These are phyloP conservation scores for Nakazawaea ernobii DNA, from an alignment of 805 yeast species.

Conservation along the genomic window DNA sequence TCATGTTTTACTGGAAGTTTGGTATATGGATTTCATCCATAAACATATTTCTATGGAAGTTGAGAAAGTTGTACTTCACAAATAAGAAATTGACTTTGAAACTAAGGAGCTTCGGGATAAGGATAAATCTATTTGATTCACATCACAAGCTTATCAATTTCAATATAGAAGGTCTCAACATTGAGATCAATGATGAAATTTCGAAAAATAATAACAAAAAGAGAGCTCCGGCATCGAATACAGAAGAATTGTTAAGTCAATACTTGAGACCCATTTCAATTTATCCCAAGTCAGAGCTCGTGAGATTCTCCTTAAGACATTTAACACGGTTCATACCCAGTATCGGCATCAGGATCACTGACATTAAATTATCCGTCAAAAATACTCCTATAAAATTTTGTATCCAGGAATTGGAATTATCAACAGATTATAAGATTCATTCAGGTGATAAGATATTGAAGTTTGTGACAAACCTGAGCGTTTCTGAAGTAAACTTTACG, in stretches of 20 bases:
- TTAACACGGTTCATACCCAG: constrained; percentile 19
- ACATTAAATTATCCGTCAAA: constrained; percentile 8
- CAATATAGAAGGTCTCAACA: constrained; percentile 6
- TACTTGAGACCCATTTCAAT: constrained; percentile 14
- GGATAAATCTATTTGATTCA: constrained; percentile 11
- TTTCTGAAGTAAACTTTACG: constrained; percentile 6
- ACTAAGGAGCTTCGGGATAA: constrained; percentile 6
- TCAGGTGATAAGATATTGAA: constrained; percentile 1
- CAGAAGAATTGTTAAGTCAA: background rate
- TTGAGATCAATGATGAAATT: background rate
- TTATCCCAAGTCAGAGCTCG: constrained; percentile 12
- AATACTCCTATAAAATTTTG: background rate
- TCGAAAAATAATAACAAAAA: constrained; percentile 7
- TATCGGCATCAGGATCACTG: constrained; percentile 14
- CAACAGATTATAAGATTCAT: constrained; percentile 8
- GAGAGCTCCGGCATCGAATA: background rate
- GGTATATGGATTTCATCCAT: constrained; percentile 24
- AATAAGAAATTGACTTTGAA: constrained; percentile 7
- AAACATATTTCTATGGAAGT: constrained; percentile 21
- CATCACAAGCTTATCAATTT: constrained; percentile 14
- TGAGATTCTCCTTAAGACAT: constrained; percentile 12
- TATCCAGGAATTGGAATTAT: background rate
- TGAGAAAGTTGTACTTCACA: constrained; percentile 14
- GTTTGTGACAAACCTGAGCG: constrained; percentile 1
- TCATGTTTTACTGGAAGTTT: constrained; percentile 9